Evolutionary conservation across 1,284 basidiomycete genomes (phyloP).

Genomic region (Leccinum laetum): DNA sequence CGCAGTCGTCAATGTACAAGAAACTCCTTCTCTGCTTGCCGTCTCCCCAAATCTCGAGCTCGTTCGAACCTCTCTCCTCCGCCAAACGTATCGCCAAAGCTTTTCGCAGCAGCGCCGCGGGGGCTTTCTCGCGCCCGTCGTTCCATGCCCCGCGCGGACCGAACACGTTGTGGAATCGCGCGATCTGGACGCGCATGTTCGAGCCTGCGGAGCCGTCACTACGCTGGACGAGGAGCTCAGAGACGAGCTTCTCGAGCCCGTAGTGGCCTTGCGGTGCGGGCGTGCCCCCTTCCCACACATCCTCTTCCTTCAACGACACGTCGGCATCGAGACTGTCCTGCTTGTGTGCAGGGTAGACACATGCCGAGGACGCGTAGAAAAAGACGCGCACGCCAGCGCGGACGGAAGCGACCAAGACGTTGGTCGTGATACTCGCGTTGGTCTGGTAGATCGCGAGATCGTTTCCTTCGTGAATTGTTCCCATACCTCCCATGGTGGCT

Average conservation of each 20-base stretch:
- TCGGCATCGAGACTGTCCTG: constrained; percentile 36
- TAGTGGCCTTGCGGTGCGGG: constrained; percentile 56
- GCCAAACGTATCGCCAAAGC: constrained; percentile 36
- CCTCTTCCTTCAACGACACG: constrained; percentile 46
- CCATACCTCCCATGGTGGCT: constrained; percentile 64
- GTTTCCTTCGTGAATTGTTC: constrained; percentile 53
- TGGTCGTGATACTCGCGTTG: constrained; percentile 51
- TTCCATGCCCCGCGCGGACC: constrained; percentile 54
- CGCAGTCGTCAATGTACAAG: constrained; percentile 51
- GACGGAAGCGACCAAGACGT: constrained; percentile 43
- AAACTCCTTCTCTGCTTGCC: constrained; percentile 55
- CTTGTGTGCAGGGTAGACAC: constrained; percentile 52
- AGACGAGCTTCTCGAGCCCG: constrained; percentile 56
- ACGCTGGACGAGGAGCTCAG: constrained; percentile 45
- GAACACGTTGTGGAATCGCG: constrained; percentile 60
- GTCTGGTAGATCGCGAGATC: constrained; percentile 48
- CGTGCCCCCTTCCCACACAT: constrained; percentile 38
- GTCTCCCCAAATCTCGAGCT: constrained; percentile 58
- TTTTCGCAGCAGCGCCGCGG: constrained; percentile 57
- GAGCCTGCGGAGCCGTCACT: constrained; percentile 18
- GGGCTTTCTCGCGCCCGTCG: constrained; percentile 57
- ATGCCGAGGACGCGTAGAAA: constrained; percentile 60
- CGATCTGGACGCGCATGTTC: constrained; percentile 38
- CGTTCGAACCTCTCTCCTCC: background rate
- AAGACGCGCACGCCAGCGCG: constrained; percentile 42